Evolutionary conservation across 2,329 filamentous ascomycete genomes (phyloP).

Genomic region (Didymella keratinophila): DNA sequence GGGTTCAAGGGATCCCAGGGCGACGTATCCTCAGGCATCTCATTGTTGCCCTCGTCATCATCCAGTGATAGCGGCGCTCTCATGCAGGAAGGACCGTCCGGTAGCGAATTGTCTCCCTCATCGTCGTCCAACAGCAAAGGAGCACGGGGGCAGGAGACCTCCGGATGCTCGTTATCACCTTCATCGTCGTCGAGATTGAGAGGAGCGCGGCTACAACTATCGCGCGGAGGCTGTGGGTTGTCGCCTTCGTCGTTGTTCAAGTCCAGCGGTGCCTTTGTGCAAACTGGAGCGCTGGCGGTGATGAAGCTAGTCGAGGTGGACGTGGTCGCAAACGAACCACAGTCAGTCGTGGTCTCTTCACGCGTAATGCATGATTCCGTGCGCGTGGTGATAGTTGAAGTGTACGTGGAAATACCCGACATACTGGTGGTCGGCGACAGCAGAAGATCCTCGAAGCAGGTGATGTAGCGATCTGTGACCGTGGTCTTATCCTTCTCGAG

Average conservation of each 20-base stretch:
- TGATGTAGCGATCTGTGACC: no score
- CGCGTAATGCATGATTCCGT: slow-evolving; percentile 23
- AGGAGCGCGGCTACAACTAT: slow-evolving; percentile 30
- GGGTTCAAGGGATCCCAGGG: not conserved
- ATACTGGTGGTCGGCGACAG: slow-evolving; percentile 18
- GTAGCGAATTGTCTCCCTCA: not conserved
- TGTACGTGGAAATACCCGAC: slow-evolving; percentile 18
- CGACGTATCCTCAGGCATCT: slow-evolving; percentile 5
- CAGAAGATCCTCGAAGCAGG: slow-evolving; percentile 22
- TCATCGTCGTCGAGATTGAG: slow-evolving; percentile 42
- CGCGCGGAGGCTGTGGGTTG: slow-evolving; percentile 22
- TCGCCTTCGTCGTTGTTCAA: slow-evolving; percentile 42
- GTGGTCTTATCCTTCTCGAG: no score
- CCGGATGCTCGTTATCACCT: slow-evolving; percentile 32
- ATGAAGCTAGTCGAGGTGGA: slow-evolving; percentile 12
- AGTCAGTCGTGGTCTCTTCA: slow-evolving; percentile 28
- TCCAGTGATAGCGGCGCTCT: slow-evolving; percentile 33
- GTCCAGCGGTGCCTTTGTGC: slow-evolving; percentile 29
- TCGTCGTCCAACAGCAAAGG: slow-evolving; percentile 35
- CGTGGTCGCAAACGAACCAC: slow-evolving; percentile 19
- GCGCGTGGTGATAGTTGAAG: slow-evolving; percentile 25
- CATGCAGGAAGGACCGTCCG: slow-evolving; percentile 29
- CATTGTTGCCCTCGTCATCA: slow-evolving; percentile 38
- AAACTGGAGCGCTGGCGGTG: slow-evolving; percentile 24
- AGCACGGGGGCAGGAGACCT: slow-evolving; percentile 17